Evolutionary conservation across 202 grass and related monocot species (phyloP).

Genomic region (Zizania palustris): DNA sequence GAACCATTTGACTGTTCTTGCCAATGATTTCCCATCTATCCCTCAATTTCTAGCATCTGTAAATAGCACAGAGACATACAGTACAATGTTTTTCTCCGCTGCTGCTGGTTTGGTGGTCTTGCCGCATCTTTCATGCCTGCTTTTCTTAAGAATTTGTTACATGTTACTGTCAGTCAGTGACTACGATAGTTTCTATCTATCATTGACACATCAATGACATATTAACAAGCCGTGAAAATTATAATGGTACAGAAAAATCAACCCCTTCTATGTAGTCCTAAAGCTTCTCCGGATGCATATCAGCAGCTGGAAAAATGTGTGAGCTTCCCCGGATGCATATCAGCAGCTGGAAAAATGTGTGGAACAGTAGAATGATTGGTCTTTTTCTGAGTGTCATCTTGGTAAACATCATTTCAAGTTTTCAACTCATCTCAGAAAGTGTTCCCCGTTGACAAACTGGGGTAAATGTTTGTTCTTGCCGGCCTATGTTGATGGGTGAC

Average conservation of each 20-base stretch:
- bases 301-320: too few species aligned
- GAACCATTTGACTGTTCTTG: neutral
- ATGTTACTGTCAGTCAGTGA: too few species aligned
- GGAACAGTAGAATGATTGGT: constrained; percentile 19
- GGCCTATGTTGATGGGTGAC: constrained; percentile 37
- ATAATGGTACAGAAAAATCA: too few species aligned
- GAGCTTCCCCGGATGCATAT: constrained; percentile 8
- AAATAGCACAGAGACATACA: neutral
- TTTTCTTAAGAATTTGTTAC: too few species aligned
- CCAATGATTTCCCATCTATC: neutral
- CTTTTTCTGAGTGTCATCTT: neutral
- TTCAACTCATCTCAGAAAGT: constrained; percentile 33
- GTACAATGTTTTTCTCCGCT: neutral
- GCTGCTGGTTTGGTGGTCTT: neutral
- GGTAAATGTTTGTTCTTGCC: constrained; percentile 57
- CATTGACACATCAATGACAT: too few species aligned
- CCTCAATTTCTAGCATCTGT: neutral
- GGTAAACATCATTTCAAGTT: constrained; percentile 14
- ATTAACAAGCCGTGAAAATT: too few species aligned
- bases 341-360: neutral
- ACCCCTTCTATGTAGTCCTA: neutral
- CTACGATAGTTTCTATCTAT: too few species aligned
- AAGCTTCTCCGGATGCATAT: too few species aligned
- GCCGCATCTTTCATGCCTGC: neutral
- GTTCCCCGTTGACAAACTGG: constrained; percentile 41